These are phyloP conservation scores for Ophiosphaerella herpotricha DNA, from an alignment of 2,329 filamentous ascomycete species.

Conservation along the genomic window DNA sequence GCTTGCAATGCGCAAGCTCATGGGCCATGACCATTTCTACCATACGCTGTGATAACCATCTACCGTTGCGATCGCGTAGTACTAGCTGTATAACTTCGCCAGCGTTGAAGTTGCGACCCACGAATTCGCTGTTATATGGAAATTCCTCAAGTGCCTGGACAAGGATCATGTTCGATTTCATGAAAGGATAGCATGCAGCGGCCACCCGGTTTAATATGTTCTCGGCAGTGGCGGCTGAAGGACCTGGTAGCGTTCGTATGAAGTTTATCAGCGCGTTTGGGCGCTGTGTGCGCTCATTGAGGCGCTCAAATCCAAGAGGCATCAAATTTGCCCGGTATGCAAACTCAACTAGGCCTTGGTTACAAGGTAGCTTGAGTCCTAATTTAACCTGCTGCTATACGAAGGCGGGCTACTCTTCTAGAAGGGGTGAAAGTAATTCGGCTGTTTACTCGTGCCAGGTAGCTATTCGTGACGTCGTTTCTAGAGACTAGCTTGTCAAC, in stretches of 20 bases:
- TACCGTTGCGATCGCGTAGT: conserved; percentile 66
- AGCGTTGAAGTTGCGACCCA: conserved; percentile 87
- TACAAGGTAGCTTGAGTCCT: too few relatives aligned
- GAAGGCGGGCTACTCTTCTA: too few relatives aligned
- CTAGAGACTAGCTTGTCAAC: too few relatives aligned
- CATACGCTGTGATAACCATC: conserved; percentile 80
- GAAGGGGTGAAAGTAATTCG: too few relatives aligned
- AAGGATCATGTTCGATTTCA: conserved; percentile 52
- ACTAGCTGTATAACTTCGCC: conserved; percentile 88
- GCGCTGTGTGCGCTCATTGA: conserved; percentile 75
- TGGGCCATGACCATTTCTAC: conserved; percentile 98
- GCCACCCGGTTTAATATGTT: conserved; percentile 46
- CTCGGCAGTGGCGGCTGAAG: conserved; percentile 41
- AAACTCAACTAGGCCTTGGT: too few relatives aligned
- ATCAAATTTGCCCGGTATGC: conserved; percentile 50
- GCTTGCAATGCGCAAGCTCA: conserved; percentile 82
- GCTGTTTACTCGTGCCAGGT: too few relatives aligned
- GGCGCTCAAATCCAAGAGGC: conserved; percentile 77
- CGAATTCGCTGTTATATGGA: conserved; percentile 78
- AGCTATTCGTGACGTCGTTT: too few relatives aligned
- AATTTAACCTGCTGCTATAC: too few relatives aligned
- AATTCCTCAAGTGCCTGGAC: conserved; percentile 74
- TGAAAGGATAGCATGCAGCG: conserved; percentile 74
- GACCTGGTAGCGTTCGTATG: conserved; percentile 76
- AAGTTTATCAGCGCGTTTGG: conserved; percentile 82